Evolutionary conservation across 768 basidiomycete genomes (phyloP), one percentile per base, ranked within the genome.

Genomic region (Trametes coccinea): DNA sequence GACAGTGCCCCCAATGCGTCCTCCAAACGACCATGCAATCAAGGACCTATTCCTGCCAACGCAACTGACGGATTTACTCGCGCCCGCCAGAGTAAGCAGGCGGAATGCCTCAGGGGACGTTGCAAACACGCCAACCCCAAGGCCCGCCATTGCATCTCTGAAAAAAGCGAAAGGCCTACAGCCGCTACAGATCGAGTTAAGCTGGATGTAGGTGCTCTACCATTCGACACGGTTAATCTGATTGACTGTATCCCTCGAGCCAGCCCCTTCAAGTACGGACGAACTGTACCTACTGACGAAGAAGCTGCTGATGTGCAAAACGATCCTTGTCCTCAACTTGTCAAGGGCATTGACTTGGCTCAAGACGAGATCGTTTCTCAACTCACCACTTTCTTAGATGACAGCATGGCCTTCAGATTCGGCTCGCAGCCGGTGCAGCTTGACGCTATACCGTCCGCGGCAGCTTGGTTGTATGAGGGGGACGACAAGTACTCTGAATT

Each of bases 111-210:
- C 39, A 43, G 63, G 39, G 16, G 51, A 9, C 17, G 34, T 16
- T 56, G 8, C 29, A 41, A 51, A 16, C 10, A 14, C 22, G 27
- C 22, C 11, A 27, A 37, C 30, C 4, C 13, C 30, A 14, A 31
- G 13, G 7, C 34, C 5, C 51, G n/a, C 34, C 39, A 9, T 30
- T 4, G 57, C 60, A 2, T 82, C 79, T 56, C 65, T 89, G 64
- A 82, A 78, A 69, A 83, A 83, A 64, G 80, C 78, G 14, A 86
- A 83, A 67, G 88, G 88, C 2, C 70, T 84, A 22, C 79, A 82
- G 56, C 77, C 87, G 4, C 75, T 90, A 3, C 76, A 80, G 22
- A 76, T 90, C 13, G 79, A 83, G 34, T 73, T 92, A 52, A 84
- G 86, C 13, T 91, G 89, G 89, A 80, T 82, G 89, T 89, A 59